Percentiles rank a stretch among this genome's conserved stretches.
phyloP scores from a whole-genome alignment of 2,329 filamentous ascomycete genomes.

The Didymella segeticola region DNA sequence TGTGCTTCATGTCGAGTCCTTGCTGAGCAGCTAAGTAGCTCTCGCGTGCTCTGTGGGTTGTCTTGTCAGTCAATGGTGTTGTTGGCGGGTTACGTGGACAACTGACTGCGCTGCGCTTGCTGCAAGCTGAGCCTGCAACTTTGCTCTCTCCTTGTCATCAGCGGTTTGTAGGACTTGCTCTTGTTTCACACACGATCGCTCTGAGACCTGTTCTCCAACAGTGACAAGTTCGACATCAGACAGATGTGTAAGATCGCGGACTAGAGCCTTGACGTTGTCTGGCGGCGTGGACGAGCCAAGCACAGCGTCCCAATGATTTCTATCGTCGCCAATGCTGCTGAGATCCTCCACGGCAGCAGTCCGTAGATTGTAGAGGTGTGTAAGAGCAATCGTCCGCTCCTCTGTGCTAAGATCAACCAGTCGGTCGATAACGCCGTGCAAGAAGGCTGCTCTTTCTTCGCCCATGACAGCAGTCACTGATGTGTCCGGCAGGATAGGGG shows the following conservation, averaged over 20 bases:
- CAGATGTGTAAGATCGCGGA: conserved; percentile 6
- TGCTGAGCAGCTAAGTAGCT: conserved; percentile 1
- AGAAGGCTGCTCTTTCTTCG: background rate
- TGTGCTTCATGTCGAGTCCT: conserved; percentile 5
- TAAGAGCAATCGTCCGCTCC: conserved; percentile 7
- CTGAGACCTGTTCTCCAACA: background rate
- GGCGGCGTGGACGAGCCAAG: background rate
- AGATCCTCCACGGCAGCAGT: conserved; percentile 15
- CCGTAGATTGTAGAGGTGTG: conserved; percentile 12
- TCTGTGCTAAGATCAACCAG: background rate
- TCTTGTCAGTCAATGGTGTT: background rate
- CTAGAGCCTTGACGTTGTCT: background rate
- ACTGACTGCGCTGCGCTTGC: conserved; percentile 6
- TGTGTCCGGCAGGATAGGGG: background rate
- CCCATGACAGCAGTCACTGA: background rate
- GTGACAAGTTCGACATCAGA: conserved; percentile 4
- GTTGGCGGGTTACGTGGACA: too few species aligned
- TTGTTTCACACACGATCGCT: background rate
- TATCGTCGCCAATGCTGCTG: background rate
- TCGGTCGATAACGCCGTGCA: conserved; percentile 5
- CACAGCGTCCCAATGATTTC: conserved; percentile 2
- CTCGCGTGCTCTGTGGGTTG: background rate
- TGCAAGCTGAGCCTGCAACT: conserved; percentile 7
- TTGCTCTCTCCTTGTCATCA: background rate
- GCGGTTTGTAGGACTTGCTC: conserved; percentile 1